Evolutionary conservation across 2,329 filamentous ascomycete genomes (phyloP).

Genomic region (Ceratocystis lukuohia): DNA sequence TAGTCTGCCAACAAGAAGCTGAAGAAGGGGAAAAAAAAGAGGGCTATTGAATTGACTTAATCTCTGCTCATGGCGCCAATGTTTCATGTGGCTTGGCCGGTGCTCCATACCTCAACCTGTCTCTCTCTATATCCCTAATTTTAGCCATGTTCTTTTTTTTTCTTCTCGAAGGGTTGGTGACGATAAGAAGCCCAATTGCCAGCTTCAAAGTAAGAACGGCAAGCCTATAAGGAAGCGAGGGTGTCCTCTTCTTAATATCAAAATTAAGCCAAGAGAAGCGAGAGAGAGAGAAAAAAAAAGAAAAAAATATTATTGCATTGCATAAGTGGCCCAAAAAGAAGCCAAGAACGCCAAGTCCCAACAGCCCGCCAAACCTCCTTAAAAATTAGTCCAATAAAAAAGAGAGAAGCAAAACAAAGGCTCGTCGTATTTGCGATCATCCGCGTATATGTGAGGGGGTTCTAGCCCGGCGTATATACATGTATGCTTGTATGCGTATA

Average conservation of each 20-base stretch:
- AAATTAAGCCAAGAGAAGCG: background rate
- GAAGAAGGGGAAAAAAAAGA: background rate
- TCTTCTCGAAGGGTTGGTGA: background rate
- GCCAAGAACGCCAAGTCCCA: background rate
- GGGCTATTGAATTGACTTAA: background rate
- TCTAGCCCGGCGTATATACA: background rate
- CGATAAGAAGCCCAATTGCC: background rate
- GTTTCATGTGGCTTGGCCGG: slow-evolving; percentile 17
- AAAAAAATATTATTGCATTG: background rate
- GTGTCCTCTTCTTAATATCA: background rate
- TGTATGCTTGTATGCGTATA: background rate
- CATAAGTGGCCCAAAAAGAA: background rate
- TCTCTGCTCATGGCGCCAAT: slow-evolving; percentile 10
- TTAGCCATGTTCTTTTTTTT: background rate
- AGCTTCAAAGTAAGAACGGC: background rate
- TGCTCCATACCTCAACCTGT: slow-evolving; percentile 7
- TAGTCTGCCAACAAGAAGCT: background rate
- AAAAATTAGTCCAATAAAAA: background rate
- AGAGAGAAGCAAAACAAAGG: background rate
- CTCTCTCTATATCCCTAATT: background rate
- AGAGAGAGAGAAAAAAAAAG: background rate
- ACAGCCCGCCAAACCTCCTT: background rate
- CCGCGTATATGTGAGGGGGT: too few species aligned
- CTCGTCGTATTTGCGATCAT: background rate
- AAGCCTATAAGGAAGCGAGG: background rate